phyloP scores from a whole-genome alignment of 768 basidiomycete genomes.

The Goffeauzyma gilvescens region DNA sequence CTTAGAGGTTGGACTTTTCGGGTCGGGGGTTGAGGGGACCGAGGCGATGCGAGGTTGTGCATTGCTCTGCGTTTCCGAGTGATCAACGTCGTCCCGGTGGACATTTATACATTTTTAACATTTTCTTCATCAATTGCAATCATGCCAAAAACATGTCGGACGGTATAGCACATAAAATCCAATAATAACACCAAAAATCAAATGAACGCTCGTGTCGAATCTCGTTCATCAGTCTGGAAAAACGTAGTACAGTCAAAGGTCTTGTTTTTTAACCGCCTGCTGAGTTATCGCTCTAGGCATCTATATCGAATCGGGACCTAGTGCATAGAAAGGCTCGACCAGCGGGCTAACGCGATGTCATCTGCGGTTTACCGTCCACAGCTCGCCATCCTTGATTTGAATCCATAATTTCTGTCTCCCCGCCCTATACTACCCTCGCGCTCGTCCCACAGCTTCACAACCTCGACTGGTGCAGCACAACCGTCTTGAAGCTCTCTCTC shows the following conservation, averaged over 20 bases:
- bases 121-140: too few species aligned
- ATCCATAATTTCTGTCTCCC: neutral
- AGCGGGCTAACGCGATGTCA: neutral
- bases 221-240: too few species aligned
- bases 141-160: too few species aligned
- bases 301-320: neutral
- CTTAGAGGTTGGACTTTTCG: neutral
- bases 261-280: too few species aligned
- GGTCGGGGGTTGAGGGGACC: neutral
- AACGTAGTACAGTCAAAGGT: too few species aligned
- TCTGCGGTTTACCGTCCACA: neutral
- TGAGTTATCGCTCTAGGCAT: slow-evolving; percentile 1
- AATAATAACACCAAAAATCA: too few species aligned
- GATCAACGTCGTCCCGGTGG: neutral
- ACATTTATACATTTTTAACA: too few species aligned
- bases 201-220: too few species aligned
- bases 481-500: slow-evolving; percentile 13
- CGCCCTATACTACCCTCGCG: too few species aligned
- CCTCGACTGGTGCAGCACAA: slow-evolving; percentile 13
- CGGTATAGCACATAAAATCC: slow-evolving; percentile 1
- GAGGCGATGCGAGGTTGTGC: slow-evolving; percentile 1
- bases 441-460: slow-evolving; percentile 5
- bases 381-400: neutral
- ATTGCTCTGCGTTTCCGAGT: neutral
- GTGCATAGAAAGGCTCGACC: neutral